phyloP scores from a whole-genome alignment of 192 early-diverging fungal species.

The Lunasporangiospora selenospora region DNA sequence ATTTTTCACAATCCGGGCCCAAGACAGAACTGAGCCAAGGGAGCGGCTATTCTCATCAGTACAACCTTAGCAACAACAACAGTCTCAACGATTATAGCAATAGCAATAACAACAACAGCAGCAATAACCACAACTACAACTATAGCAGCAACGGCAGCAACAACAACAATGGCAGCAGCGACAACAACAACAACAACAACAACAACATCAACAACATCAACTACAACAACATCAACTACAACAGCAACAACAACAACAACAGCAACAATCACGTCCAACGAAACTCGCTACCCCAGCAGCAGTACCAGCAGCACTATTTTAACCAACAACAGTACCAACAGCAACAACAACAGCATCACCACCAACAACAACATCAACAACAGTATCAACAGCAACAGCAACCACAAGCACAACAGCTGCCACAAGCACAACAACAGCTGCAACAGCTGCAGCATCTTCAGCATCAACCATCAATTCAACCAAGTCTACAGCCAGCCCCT shows the following conservation, averaged over 20 bases:
- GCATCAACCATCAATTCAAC: no score
- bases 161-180: conserved; percentile 10
- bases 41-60: no score
- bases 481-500: no score
- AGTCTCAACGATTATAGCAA: conserved; percentile 4
- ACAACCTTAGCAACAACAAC: neutral
- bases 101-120: conserved; percentile 15
- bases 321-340: no score
- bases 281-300: no score
- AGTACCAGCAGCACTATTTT: no score
- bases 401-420: neutral
- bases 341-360: neutral
- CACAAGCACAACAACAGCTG: neutral
- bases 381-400: neutral
- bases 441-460: neutral
- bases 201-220: conserved; percentile 8
- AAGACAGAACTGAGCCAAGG: no score
- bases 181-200: conserved; percentile 4
- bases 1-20: no score
- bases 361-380: neutral
- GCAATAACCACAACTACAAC: neutral
- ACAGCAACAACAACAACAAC: conserved; percentile 4
- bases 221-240: conserved; percentile 9
- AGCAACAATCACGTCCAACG: neutral
- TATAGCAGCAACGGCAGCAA: conserved; percentile 17